A percentile compares a stretch with the other conserved stretches of the same genome.
Evolutionary conservation across 176 grass and related monocot genomes (phyloP).

Genomic region (Oryza nivara): DNA sequence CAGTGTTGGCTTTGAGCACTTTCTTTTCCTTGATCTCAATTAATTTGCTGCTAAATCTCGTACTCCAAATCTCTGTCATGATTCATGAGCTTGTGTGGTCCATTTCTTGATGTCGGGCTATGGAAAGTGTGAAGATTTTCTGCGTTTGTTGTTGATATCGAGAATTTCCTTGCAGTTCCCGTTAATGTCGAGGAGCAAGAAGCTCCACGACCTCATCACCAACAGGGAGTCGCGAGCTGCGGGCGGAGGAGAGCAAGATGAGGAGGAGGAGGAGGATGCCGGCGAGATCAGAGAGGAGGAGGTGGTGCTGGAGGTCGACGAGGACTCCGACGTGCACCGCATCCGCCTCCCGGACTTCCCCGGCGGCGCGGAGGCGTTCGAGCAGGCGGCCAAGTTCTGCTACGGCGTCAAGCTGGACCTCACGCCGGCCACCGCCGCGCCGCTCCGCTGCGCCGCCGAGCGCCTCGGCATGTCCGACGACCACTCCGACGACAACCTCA

Average conservation of each 20-base stretch:
- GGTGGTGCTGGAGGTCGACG: slow-evolving; percentile 60
- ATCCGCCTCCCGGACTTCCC: slow-evolving; percentile 83
- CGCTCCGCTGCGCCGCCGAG: slow-evolving; percentile 83
- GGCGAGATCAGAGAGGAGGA: slow-evolving; percentile 59
- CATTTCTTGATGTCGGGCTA: slow-evolving; percentile 29
- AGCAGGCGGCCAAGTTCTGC: slow-evolving; percentile 95
- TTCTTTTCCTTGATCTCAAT: not conserved
- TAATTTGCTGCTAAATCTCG: slow-evolving; percentile 1
- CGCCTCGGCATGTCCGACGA: slow-evolving; percentile 85
- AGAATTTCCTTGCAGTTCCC: slow-evolving; percentile 75
- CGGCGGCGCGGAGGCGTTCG: slow-evolving; percentile 79
- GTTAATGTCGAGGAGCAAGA: slow-evolving; percentile 97
- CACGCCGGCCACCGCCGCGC: slow-evolving; percentile 66
- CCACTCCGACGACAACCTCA: slow-evolving; percentile 85
- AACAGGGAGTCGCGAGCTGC: slow-evolving; percentile 46
- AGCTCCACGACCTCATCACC: slow-evolving; percentile 72
- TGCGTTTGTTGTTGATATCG: slow-evolving; percentile 12
- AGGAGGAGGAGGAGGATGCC: slow-evolving; percentile 33
- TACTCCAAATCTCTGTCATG: not conserved
- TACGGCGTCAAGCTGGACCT: slow-evolving; percentile 96
- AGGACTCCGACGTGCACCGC: slow-evolving; percentile 69
- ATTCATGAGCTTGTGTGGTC: not conserved
- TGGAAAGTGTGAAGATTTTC: not conserved
- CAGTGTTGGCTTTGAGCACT: not conserved
- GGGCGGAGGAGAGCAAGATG: not conserved